Evolutionary conservation across 2,329 filamentous ascomycete genomes (phyloP).

Genomic region (Alternaria angustiovoidea): DNA sequence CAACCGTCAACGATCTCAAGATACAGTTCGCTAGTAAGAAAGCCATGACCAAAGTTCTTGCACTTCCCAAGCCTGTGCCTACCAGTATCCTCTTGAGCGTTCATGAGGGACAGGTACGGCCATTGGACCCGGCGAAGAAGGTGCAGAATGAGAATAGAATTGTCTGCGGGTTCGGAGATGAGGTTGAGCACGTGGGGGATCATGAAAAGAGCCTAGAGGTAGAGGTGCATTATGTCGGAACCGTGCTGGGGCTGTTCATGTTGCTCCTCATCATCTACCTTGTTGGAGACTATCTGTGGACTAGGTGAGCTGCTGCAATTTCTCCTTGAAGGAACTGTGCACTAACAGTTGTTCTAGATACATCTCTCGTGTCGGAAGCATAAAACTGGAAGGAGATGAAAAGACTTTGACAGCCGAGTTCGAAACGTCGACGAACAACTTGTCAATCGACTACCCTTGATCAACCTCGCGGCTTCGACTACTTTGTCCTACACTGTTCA

Average conservation of each 20-base stretch:
- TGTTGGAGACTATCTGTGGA: slow-evolving; percentile 31
- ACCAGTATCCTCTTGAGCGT: slow-evolving; percentile 26
- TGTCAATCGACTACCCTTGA: slow-evolving; percentile 13
- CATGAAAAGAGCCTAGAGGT: slow-evolving; percentile 5
- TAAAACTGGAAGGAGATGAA: slow-evolving; percentile 36
- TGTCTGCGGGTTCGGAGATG: slow-evolving; percentile 35
- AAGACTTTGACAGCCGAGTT: slow-evolving; percentile 25
- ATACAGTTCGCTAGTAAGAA: slow-evolving; percentile 35
- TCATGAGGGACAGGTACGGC: slow-evolving; percentile 19
- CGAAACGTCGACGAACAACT: not conserved
- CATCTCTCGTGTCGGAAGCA: slow-evolving; percentile 13
- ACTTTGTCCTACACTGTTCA: not conserved
- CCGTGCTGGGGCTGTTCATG: slow-evolving; percentile 30
- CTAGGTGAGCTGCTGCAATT: slow-evolving; percentile 19
- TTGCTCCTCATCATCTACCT: slow-evolving; percentile 27
- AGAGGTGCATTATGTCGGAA: slow-evolving; percentile 26
- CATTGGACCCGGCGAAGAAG: slow-evolving; percentile 11
- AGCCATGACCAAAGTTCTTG: slow-evolving; percentile 31
- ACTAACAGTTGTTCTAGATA: slow-evolving; percentile 21
- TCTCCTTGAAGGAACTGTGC: not conserved
- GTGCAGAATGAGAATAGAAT: slow-evolving; percentile 29
- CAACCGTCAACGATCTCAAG: slow-evolving; percentile 30
- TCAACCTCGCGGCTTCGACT: not conserved
- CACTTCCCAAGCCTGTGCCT: slow-evolving; percentile 27
- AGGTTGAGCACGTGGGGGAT: slow-evolving; percentile 26